Percentiles rank a stretch among this genome's conserved stretches.
Conservation (phyloP, 192 early-diverging fungal genomes). For the Coemansia reversa region DNA sequence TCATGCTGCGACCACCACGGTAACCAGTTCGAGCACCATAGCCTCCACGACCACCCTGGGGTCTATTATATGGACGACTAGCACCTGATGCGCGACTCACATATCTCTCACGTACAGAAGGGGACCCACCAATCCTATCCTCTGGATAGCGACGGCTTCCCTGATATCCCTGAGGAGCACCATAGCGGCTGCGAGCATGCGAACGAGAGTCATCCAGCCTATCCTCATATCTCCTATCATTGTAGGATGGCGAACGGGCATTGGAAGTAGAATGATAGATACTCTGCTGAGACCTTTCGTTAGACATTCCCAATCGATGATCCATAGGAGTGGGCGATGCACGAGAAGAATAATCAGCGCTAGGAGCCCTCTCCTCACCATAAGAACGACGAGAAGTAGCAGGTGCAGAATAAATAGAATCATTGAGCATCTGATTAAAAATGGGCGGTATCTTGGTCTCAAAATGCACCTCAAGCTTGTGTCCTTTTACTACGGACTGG, state of each 20-base stretch:
- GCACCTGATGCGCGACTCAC: too few relatives aligned
- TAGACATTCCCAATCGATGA: not conserved
- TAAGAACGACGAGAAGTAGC: not conserved
- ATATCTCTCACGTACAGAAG: too few relatives aligned
- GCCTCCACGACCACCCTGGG: too few relatives aligned
- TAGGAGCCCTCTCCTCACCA: not conserved
- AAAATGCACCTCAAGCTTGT: conserved; percentile 43
- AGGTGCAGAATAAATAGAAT: not conserved
- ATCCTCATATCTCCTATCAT: conserved; percentile 2
- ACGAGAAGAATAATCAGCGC: conserved; percentile 2
- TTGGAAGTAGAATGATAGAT: not conserved
- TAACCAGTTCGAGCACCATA: too few relatives aligned
- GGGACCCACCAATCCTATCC: too few relatives aligned
- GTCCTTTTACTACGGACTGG: conserved; percentile 19
- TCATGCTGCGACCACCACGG: not conserved
- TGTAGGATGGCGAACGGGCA: not conserved
- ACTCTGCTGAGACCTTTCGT: not conserved
- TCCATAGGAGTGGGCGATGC: conserved; percentile 6
- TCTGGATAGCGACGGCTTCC: too few relatives aligned
- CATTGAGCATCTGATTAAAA: conserved; percentile 20
- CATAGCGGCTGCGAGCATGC: conserved; percentile 5
- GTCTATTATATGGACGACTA: too few relatives aligned
- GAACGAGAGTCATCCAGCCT: conserved; percentile 3
- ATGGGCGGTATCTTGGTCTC: conserved; percentile 42
- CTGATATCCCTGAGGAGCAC: not conserved